Conservation (phyloP, 257 asterid genomes). For the Linaria vulgaris region DNA sequence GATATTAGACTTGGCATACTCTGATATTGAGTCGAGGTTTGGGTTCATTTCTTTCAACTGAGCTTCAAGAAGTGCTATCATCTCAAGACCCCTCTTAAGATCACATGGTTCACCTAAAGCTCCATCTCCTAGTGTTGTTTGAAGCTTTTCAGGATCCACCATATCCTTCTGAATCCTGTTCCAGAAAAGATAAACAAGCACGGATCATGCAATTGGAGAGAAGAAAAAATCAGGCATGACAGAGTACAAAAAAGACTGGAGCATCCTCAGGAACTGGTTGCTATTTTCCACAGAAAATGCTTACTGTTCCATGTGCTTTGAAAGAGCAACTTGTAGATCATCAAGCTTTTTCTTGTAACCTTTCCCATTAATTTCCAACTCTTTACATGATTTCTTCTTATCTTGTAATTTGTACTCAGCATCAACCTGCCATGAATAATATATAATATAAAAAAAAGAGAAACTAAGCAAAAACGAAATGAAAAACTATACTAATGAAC, state of each 20-base stretch:
- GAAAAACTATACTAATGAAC: slow-evolving; percentile 9
- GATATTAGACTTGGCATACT: slow-evolving; percentile 48
- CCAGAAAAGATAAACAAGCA: slow-evolving; percentile 13
- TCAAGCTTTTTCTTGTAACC: slow-evolving; percentile 74
- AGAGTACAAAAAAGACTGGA: neutral
- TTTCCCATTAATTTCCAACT: slow-evolving; percentile 69
- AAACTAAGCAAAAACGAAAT: slow-evolving; percentile 8
- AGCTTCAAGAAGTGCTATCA: slow-evolving; percentile 86
- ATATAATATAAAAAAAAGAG: slow-evolving; percentile 16
- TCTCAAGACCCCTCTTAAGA: slow-evolving; percentile 77
- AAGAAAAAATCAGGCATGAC: neutral
- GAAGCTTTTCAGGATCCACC: slow-evolving; percentile 87
- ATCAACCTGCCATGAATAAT: slow-evolving; percentile 59
- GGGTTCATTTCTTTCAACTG: slow-evolving; percentile 96
- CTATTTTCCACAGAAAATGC: slow-evolving; percentile 25
- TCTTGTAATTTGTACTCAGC: slow-evolving; percentile 94
- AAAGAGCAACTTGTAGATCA: slow-evolving; percentile 66
- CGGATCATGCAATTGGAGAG: neutral
- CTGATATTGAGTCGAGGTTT: slow-evolving; percentile 91
- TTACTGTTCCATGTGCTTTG: slow-evolving; percentile 92
- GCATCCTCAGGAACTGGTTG: slow-evolving; percentile 4
- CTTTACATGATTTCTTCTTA: slow-evolving; percentile 71
- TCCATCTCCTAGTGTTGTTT: slow-evolving; percentile 57
- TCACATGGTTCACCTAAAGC: slow-evolving; percentile 54
- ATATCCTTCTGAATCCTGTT: slow-evolving; percentile 84